A percentile compares a stretch with the other conserved stretches of the same genome.
These are phyloP conservation scores for Endoconidiophora laricicola DNA, from an alignment of 2,329 filamentous ascomycete species.

Conservation along the genomic window DNA sequence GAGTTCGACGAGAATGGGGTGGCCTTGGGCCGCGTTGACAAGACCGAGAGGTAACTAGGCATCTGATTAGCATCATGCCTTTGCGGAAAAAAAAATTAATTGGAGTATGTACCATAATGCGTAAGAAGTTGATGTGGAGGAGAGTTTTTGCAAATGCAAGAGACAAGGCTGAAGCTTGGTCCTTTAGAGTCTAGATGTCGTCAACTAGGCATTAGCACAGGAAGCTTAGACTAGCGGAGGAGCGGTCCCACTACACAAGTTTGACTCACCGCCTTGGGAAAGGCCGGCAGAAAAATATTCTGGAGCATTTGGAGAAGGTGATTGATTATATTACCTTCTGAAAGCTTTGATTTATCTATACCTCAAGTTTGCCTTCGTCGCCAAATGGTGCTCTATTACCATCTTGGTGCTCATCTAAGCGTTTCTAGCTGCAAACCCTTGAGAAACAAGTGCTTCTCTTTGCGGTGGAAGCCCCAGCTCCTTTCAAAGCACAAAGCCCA, in stretches of 20 bases:
- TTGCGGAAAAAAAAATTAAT: neutral
- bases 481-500: neutral
- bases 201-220: neutral
- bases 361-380: too few species aligned
- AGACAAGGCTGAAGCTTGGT: conserved; percentile 1
- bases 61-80: neutral
- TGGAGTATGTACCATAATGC: neutral
- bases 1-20: conserved; percentile 93
- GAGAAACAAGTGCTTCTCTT: neutral
- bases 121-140: neutral
- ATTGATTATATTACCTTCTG: too few species aligned
- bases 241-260: conserved; percentile 9
- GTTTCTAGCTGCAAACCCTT: neutral
- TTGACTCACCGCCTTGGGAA: conserved; percentile 9
- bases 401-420: neutral
- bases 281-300: conserved; percentile 12
- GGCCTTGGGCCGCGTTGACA: conserved; percentile 87
- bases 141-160: neutral
- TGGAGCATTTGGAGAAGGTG: neutral
- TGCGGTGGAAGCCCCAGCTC: neutral
- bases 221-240: conserved; percentile 7
- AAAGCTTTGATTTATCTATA: too few species aligned
- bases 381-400: conserved; percentile 1
- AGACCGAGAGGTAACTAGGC: conserved; percentile 59
- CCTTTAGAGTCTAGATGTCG: neutral